Percentiles rank a stretch among this genome's conserved stretches.
phyloP scores from a whole-genome alignment of 768 basidiomycete genomes.

The Fistulinella prunicolor region DNA sequence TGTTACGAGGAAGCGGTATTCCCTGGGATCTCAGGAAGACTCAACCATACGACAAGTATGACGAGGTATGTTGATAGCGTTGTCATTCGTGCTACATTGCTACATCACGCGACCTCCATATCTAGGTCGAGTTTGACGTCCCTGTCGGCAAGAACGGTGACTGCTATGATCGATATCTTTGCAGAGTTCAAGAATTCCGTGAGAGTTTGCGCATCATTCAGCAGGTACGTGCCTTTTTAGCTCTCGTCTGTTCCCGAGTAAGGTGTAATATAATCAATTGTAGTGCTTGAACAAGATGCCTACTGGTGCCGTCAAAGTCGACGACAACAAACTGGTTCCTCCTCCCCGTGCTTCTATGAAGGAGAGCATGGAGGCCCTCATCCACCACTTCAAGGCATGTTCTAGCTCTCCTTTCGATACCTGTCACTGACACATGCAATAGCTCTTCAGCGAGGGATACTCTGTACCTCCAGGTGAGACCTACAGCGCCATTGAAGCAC shows the following conservation, averaged over 20 bases:
- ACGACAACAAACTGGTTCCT: conserved; percentile 96
- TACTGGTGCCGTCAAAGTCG: conserved; percentile 85
- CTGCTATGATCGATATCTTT: conserved; percentile 96
- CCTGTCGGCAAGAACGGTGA: conserved; percentile 97
- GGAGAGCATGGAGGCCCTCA: conserved; percentile 96
- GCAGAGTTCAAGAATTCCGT: conserved; percentile 97
- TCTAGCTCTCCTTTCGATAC: neutral
- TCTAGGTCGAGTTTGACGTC: conserved; percentile 90
- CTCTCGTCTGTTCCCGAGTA: neutral
- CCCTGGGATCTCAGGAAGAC: conserved; percentile 95
- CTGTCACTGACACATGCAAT: conserved; percentile 4
- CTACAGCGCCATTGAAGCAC: conserved; percentile 96
- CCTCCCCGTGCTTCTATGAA: conserved; percentile 98
- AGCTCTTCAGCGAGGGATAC: conserved; percentile 96
- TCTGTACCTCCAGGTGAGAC: conserved; percentile 96
- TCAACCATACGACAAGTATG: conserved; percentile 94
- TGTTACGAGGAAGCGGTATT: conserved; percentile 91
- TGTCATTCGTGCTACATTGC: neutral
- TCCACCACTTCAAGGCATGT: conserved; percentile 94
- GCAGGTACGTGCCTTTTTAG: conserved; percentile 44
- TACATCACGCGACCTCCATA: neutral
- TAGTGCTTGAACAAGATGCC: conserved; percentile 98
- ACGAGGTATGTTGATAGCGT: conserved; percentile 54
- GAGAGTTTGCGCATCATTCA: conserved; percentile 88
- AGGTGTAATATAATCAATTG: neutral